A percentile compares a stretch with the other conserved stretches of the same genome.
These are phyloP conservation scores for Botrytis paeoniae DNA, from an alignment of 2,329 filamentous ascomycete species.

Conservation along the genomic window DNA sequence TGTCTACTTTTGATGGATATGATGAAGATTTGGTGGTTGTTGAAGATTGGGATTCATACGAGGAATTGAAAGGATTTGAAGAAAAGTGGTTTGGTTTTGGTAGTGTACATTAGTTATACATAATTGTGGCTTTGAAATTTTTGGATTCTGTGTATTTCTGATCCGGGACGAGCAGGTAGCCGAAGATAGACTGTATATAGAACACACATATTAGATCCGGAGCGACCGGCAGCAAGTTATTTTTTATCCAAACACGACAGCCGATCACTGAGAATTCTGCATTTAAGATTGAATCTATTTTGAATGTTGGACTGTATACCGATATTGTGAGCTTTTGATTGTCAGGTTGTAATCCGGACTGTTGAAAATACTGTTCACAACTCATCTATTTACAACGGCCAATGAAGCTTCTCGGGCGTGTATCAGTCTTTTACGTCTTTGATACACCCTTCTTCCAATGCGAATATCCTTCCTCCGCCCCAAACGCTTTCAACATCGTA, in stretches of 20 bases:
- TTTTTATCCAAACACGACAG: background rate
- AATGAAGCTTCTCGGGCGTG: background rate
- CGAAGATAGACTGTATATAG: background rate
- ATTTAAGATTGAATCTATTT: background rate
- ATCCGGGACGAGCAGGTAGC: background rate
- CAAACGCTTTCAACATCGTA: background rate
- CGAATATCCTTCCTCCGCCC: background rate
- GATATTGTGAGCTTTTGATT: background rate
- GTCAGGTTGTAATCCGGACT: background rate
- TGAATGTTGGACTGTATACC: background rate
- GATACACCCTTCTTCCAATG: background rate
- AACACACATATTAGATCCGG: background rate
- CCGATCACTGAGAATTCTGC: background rate
- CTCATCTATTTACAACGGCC: background rate
- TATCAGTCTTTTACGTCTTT: background rate
- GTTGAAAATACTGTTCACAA: background rate
- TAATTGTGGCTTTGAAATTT: background rate
- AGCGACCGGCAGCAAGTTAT: background rate
- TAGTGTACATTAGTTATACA: conserved; percentile 20
- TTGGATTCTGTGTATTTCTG: background rate
- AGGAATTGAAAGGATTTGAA: conserved; percentile 27
- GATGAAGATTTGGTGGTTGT: conserved; percentile 21
- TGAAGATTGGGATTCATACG: conserved; percentile 28
- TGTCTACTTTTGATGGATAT: conserved; percentile 25
- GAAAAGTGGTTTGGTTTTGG: conserved; percentile 28